These are phyloP conservation scores for Artemisia annua DNA, from an alignment of 129 eudicot species.

Conservation along the genomic window DNA sequence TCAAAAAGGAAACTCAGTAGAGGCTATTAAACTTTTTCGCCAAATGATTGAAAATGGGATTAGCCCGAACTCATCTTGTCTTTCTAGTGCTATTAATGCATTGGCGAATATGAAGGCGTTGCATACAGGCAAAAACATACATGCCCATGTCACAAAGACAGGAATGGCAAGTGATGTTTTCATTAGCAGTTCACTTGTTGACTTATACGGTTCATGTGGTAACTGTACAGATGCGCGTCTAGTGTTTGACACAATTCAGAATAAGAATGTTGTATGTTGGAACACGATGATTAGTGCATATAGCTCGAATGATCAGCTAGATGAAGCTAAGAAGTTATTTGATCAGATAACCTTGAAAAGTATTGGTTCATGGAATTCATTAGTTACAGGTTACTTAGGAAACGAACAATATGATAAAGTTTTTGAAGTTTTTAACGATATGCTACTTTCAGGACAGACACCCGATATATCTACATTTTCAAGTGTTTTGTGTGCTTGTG, in stretches of 20 bases:
- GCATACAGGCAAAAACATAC: conserved; percentile 56
- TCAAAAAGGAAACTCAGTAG: conserved; percentile 61
- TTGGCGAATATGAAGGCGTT: conserved; percentile 52
- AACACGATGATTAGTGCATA: conserved; percentile 65
- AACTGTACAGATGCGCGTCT: conserved; percentile 38
- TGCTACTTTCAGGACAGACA: conserved; percentile 48
- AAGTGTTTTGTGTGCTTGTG: conserved; percentile 55
- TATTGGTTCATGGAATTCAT: conserved; percentile 59
- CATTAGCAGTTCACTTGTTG: conserved; percentile 53
- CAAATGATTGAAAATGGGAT: conserved; percentile 46
- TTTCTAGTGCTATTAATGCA: conserved; percentile 57
- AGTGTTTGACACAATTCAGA: conserved; percentile 45
- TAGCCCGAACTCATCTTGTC: conserved; percentile 61
- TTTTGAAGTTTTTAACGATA: conserved; percentile 47
- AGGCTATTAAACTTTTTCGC: conserved; percentile 53
- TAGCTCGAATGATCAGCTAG: conserved; percentile 49
- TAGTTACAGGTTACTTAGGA: conserved; percentile 54
- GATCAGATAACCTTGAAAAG: conserved; percentile 48
- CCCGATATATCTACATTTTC: conserved; percentile 59
- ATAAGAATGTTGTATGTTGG: conserved; percentile 70
- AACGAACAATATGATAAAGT: conserved; percentile 42
- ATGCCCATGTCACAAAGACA: conserved; percentile 45
- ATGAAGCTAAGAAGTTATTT: conserved; percentile 58
- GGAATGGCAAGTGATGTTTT: conserved; percentile 49
- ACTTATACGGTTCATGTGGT: conserved; percentile 58